Base-by-base conservation (phyloP, 176 grass and related monocot species). In the Aegilops sharonensis region DNA sequence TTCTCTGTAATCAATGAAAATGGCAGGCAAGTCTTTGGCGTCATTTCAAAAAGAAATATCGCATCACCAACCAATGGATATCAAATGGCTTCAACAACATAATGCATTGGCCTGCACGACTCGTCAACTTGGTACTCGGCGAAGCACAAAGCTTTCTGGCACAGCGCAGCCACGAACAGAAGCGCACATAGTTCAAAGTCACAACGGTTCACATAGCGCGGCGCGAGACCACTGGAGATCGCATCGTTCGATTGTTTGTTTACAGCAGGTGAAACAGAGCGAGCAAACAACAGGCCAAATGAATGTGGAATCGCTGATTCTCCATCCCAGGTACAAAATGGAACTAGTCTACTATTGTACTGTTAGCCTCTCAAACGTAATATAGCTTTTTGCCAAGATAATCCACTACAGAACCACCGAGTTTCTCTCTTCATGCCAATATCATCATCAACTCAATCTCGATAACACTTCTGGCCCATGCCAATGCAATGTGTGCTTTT, bases 311-410 rank as follows among this genome's bases (percentile, higher is more conserved):
- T 48, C 3, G 48, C 23, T 86, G 24, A 83, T 74, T 57, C 72
- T 78, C 52, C 64, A 79, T 79, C 63, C 21, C 10, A 37, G 57
- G 9, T 83, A 83, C 64, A 87, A 86, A 87, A 79, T 47, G 23
- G 56, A 31, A 82, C 74, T 83, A 87, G 67, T 21, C 89, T 87
- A 87, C 79, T 87, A 83, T 74, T 83, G 84, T 73, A 79, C 84
- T 74, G 80, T 90, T 87, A 87, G 80, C 74, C 45, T 83, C 65
- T 12, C 30, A 86, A 72, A 74, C 1, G 24, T 90, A 72, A 86
- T 17, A 17, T 54, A 70, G 18, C 74, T 48, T 90, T 90, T 87
- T 32, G 64, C 64, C 79, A 90, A 64, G 39, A 30, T 39, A 90
- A 89, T 78, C 5, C 36, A 75, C 40, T 72, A 75, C 64, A 83